These are phyloP conservation scores for Candida maesae DNA, from an alignment of 805 yeast species.

Conservation along the genomic window DNA sequence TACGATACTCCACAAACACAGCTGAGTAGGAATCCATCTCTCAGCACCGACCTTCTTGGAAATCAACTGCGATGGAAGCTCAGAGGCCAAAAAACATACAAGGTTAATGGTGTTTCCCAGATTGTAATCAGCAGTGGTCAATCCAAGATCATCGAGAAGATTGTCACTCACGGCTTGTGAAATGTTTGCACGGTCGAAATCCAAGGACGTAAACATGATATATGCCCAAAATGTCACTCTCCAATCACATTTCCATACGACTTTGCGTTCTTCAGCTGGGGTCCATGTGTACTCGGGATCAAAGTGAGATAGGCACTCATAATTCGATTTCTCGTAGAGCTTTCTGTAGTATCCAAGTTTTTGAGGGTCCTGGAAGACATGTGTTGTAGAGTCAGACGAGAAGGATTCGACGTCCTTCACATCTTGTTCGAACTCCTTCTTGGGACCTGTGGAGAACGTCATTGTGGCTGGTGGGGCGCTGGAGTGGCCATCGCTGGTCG, in stretches of 20 bases:
- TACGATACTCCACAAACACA: constrained; percentile 53
- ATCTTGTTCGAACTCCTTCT: neutral
- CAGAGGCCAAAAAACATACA: constrained; percentile 51
- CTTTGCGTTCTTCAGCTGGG: constrained; percentile 43
- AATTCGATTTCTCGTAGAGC: constrained; percentile 44
- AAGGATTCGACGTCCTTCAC: neutral
- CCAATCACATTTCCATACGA: constrained; percentile 51
- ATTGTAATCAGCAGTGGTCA: constrained; percentile 58
- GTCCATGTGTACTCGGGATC: constrained; percentile 61
- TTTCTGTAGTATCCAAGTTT: constrained; percentile 42
- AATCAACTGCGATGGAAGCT: constrained; percentile 62
- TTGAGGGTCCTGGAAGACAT: constrained; percentile 35
- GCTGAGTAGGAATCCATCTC: constrained; percentile 56
- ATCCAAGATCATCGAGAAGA: constrained; percentile 29
- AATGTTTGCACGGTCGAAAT: constrained; percentile 56
- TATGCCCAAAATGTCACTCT: constrained; percentile 56
- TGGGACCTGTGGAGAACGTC: too few species aligned
- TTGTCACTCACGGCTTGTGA: constrained; percentile 57
- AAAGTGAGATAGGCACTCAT: constrained; percentile 52
- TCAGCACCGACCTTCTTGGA: constrained; percentile 65
- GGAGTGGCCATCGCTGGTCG: too few species aligned
- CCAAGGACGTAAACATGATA: constrained; percentile 54
- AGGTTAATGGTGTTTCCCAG: constrained; percentile 52
- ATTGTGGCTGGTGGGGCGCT: too few species aligned
- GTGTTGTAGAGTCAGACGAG: neutral